These are phyloP conservation scores for Solanum chmielewskii DNA, from an alignment of 257 asterid genomes.

Conservation along the genomic window DNA sequence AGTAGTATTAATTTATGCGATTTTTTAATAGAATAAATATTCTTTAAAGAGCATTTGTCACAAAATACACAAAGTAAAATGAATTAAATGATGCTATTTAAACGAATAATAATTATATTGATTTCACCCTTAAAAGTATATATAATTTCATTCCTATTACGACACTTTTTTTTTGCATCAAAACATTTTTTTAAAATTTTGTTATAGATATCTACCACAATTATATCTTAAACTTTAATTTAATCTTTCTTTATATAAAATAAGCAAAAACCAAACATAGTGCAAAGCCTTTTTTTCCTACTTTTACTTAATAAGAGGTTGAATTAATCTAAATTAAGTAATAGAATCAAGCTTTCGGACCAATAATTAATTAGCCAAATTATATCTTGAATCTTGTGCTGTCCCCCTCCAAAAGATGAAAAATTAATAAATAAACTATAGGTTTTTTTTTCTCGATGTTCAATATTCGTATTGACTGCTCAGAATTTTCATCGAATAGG, in stretches of 20 bases:
- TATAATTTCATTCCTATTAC: neutral
- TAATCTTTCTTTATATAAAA: neutral
- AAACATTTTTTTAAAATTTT: neutral
- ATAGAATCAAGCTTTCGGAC: neutral
- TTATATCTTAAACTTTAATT: neutral
- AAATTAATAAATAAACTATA: neutral
- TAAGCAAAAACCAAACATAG: neutral
- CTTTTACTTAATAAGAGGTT: neutral
- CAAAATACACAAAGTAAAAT: neutral
- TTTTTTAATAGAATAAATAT: neutral
- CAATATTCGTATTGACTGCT: neutral
- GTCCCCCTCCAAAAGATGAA: neutral
- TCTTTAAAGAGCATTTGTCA: neutral
- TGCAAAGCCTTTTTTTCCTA: neutral
- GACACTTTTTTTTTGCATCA: neutral
- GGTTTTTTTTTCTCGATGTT: neutral
- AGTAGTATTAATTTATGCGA: neutral
- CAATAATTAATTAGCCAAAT: neutral
- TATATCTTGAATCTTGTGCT: neutral
- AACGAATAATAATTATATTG: neutral
- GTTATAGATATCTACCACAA: neutral
- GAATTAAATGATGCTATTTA: neutral
- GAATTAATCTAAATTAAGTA: neutral
- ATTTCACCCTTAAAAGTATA: neutral
- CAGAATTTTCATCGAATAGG: rapidly evolving